Conservation (phyloP, 2,329 filamentous ascomycete species). For the Colletotrichum gloeosporioides region DNA sequence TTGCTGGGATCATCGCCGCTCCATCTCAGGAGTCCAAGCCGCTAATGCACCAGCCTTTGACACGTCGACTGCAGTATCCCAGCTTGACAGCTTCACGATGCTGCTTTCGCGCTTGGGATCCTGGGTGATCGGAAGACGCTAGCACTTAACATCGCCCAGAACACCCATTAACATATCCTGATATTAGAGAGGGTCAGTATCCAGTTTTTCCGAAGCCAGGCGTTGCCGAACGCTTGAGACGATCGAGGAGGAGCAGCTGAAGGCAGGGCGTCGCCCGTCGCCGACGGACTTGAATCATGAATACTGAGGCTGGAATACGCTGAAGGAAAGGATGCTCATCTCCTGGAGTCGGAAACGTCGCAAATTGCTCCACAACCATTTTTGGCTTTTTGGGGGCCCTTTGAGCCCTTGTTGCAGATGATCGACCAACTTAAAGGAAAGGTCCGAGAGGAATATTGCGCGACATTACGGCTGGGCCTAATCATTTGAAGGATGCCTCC, state of each 20-base stretch:
- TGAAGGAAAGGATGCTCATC: neutral
- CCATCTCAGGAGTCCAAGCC: neutral
- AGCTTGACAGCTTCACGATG: conserved; percentile 18
- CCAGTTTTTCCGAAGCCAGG: neutral
- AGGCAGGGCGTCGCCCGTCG: neutral
- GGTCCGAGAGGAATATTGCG: neutral
- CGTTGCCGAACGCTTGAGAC: neutral
- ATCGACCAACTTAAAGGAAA: conserved; percentile 3
- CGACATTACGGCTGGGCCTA: neutral
- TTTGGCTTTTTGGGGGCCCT: neutral
- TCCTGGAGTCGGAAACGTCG: conserved; percentile 4
- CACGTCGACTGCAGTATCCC: conserved; percentile 19
- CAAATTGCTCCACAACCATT: neutral
- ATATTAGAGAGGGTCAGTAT: neutral
- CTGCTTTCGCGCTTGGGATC: neutral
- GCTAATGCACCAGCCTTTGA: conserved; percentile 8
- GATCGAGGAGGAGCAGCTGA: neutral
- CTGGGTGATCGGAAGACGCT: conserved; percentile 3
- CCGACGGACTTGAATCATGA: neutral
- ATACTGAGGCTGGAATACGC: neutral
- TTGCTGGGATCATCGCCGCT: conserved; percentile 12
- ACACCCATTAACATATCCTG: neutral
- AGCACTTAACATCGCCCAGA: neutral
- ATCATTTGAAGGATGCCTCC: neutral
- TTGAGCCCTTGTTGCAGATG: neutral